Conservation (phyloP, 768 basidiomycete species). For the Austroboletus festivus region DNA sequence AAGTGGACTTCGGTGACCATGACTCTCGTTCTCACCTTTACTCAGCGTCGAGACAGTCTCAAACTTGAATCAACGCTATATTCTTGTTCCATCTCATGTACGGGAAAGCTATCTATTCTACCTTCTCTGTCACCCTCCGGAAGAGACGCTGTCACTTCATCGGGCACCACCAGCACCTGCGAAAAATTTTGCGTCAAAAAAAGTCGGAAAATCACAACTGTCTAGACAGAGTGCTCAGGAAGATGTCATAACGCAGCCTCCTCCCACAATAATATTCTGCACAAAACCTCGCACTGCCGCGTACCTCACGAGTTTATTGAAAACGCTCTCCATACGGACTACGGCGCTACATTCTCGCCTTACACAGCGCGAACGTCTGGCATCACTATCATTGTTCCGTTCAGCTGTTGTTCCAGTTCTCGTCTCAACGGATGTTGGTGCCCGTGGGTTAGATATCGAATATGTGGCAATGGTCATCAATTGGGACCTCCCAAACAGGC, state of each 20-base stretch:
- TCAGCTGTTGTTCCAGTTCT: slow-evolving; percentile 85
- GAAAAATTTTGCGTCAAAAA: slow-evolving; percentile 15
- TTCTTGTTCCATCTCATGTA: slow-evolving; percentile 92
- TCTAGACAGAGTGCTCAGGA: slow-evolving; percentile 32
- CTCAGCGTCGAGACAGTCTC: slow-evolving; percentile 84
- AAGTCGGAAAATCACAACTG: slow-evolving; percentile 33
- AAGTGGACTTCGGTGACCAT: slow-evolving; percentile 26
- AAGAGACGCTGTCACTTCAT: slow-evolving; percentile 65
- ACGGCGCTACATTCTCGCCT: slow-evolving; percentile 92
- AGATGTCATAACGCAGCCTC: slow-evolving; percentile 67
- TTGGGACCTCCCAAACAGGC: slow-evolving; percentile 89
- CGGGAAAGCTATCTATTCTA: slow-evolving; percentile 90
- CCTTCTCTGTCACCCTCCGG: slow-evolving; percentile 85
- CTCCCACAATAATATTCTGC: slow-evolving; percentile 96
- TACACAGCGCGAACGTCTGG: slow-evolving; percentile 85
- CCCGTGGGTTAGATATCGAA: slow-evolving; percentile 92
- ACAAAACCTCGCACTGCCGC: slow-evolving; percentile 83
- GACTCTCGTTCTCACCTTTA: neutral
- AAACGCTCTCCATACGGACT: slow-evolving; percentile 75
- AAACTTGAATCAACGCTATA: slow-evolving; percentile 81
- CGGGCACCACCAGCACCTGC: slow-evolving; percentile 55
- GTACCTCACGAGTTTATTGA: slow-evolving; percentile 78
- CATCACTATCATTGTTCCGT: slow-evolving; percentile 83
- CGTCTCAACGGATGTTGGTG: slow-evolving; percentile 93
- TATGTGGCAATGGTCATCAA: slow-evolving; percentile 96